Evolutionary conservation across 2,329 filamentous ascomycete genomes (phyloP).

Genomic region (Gaeumannomyces sp.): DNA sequence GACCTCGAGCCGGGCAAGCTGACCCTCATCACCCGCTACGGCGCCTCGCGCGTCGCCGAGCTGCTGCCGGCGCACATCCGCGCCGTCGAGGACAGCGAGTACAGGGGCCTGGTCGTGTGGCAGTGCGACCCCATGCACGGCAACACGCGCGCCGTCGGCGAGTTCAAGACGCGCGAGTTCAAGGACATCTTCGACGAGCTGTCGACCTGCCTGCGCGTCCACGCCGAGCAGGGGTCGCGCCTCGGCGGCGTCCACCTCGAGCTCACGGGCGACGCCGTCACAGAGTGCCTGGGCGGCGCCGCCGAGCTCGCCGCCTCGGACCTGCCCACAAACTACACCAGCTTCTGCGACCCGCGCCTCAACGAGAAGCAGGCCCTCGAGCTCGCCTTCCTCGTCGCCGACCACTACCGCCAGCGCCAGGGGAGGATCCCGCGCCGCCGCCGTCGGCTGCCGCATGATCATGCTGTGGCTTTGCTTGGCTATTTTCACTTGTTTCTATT

Average conservation of each 20-base stretch:
- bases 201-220: conserved; percentile 74
- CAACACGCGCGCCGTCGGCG: conserved; percentile 59
- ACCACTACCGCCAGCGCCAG: conserved; percentile 55
- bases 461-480: background rate
- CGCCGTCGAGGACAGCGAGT: conserved; percentile 75
- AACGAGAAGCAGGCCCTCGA: conserved; percentile 98
- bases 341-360: conserved; percentile 87
- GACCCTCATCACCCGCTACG: conserved; percentile 93
- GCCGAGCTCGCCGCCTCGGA: conserved; percentile 84
- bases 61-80: conserved; percentile 82
- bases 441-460: no score
- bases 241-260: conserved; percentile 93
- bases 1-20: conserved; percentile 79
- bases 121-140: conserved; percentile 99
- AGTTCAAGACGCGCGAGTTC: conserved; percentile 91
- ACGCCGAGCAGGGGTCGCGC: conserved; percentile 76
- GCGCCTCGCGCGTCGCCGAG: conserved; percentile 65
- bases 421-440: conserved; percentile 20
- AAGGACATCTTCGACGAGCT: conserved; percentile 85
- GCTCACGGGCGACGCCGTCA: conserved; percentile 91
- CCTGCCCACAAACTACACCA: conserved; percentile 84
- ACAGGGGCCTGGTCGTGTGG: conserved; percentile 71
- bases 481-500: background rate
- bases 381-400: conserved; percentile 86
- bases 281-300: conserved; percentile 89